These are phyloP conservation scores for Pseudonectria foliicola DNA, from an alignment of 2,329 filamentous ascomycete species.

Conservation along the genomic window DNA sequence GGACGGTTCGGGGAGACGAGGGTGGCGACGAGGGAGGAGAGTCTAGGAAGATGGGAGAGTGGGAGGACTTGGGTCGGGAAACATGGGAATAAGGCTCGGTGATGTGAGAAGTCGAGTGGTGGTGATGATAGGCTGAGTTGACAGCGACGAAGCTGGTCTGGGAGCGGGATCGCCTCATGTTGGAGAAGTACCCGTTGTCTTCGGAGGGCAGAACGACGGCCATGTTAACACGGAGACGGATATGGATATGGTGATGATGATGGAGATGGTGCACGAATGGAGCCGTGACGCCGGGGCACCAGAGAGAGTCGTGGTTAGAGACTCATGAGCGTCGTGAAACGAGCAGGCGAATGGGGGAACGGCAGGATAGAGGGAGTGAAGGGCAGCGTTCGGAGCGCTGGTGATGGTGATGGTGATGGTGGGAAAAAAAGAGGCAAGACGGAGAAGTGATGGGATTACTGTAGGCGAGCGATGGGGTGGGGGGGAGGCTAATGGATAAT, in stretches of 20 bases:
- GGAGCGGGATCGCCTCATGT: conserved; percentile 53
- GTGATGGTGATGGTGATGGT: no score
- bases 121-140: conserved; percentile 35
- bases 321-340: conserved; percentile 15
- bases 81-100: conserved; percentile 39
- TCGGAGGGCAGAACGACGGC: conserved; percentile 51
- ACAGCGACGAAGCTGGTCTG: conserved; percentile 48
- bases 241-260: conserved; percentile 1
- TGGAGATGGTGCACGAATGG: conserved; percentile 13
- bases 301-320: conserved; percentile 11
- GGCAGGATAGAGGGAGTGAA: conserved; percentile 1
- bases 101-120: conserved; percentile 37
- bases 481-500: no score
- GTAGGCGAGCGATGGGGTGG: no score
- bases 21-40: conserved; percentile 46
- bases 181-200: conserved; percentile 50
- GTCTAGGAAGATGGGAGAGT: conserved; percentile 13
- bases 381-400: no score
- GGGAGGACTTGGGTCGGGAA: conserved; percentile 32
- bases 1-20: conserved; percentile 48
- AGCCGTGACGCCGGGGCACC: conserved; percentile 18
- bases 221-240: conserved; percentile 33
- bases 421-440: no score
- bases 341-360: background rate
- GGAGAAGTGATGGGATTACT: no score